Evolutionary conservation across 2,329 filamentous ascomycete genomes (phyloP).

Genomic region (Ophiocordyceps polyrhachis-furcata): DNA sequence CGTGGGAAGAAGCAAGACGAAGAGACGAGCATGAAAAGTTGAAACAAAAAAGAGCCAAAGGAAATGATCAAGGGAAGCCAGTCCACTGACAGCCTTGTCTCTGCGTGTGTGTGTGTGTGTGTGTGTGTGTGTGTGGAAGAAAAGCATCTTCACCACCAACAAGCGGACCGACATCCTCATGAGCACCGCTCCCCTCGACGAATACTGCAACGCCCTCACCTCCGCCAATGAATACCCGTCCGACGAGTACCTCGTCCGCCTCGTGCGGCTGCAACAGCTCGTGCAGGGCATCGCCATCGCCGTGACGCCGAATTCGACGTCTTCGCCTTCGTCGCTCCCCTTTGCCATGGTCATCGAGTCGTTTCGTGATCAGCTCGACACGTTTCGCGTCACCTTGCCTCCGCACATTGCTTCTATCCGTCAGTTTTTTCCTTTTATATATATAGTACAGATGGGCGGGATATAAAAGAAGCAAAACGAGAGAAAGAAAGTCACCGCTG

Average conservation of each 20-base stretch:
- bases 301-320: conserved; percentile 13
- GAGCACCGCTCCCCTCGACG: conserved; percentile 24
- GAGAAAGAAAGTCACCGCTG: background rate
- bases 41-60: too few species aligned
- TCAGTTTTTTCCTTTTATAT: conserved; percentile 7
- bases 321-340: conserved; percentile 18
- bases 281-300: conserved; percentile 26
- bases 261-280: conserved; percentile 28
- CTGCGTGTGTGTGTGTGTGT: background rate
- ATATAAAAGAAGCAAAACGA: background rate
- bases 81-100: background rate
- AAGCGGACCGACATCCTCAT: conserved; percentile 29
- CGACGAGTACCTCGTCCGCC: conserved; percentile 24
- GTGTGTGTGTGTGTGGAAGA: background rate
- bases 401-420: conserved; percentile 15
- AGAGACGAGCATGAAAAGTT: too few species aligned
- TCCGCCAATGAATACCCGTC: conserved; percentile 21
- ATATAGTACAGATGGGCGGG: too few species aligned
- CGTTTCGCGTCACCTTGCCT: conserved; percentile 18
- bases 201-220: conserved; percentile 23
- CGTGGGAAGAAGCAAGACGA: too few species aligned
- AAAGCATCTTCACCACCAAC: conserved; percentile 23
- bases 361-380: conserved; percentile 24
- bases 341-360: conserved; percentile 21
- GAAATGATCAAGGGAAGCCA: too few species aligned